Base-by-base conservation (phyloP, 176 grass and related monocot genomes). In the Typha latifolia region DNA sequence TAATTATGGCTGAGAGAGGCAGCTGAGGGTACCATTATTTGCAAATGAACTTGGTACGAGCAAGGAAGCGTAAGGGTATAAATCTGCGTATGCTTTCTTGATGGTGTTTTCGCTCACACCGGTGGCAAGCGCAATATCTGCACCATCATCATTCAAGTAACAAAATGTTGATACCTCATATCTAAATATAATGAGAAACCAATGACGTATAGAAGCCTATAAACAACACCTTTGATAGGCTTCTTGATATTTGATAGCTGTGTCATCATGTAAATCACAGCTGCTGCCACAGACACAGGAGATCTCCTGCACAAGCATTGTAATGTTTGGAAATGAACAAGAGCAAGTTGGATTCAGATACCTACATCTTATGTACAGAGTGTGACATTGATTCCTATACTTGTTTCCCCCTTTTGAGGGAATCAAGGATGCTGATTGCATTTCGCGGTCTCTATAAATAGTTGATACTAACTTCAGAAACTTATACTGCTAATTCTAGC, bases 101-200 rank as follows among this genome's bases (percentile, higher is more conserved):
- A 72, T 72, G 56, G 70, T 72, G 56, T 56, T 56, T 49, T 72
- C 70, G 18, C 55, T 56, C 32, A 72, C 70, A 14, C 70, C 70
- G 16, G 70, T 72, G 13, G 70, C 56, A n/a, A 72, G 21, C 31
- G 55, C 61, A 49, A 72, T 72, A 49, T 72, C 70, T 72, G 70
- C 34, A 59, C 20, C 20, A 59, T 12, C 9, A 21, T 3, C 7
- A 59, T 59, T 16, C 20, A 19, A 59, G 53, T 3, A 3, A 16
- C 15, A 59, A 21, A 59, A 59, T 59, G 22, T 19, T 19, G 16
- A 7, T 8, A 43, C 5, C 37, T 9, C 37, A 43, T 21, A 9
- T 19, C 53, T 19, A 23, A 48, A 71, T 13, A 2, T 9, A 32
- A 61, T 0, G 56, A 57, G n/a, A 19, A 43, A 71, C 10, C 23